Conservation (phyloP, 345 rosid genomes). For the Sisymbrium altissimum region DNA sequence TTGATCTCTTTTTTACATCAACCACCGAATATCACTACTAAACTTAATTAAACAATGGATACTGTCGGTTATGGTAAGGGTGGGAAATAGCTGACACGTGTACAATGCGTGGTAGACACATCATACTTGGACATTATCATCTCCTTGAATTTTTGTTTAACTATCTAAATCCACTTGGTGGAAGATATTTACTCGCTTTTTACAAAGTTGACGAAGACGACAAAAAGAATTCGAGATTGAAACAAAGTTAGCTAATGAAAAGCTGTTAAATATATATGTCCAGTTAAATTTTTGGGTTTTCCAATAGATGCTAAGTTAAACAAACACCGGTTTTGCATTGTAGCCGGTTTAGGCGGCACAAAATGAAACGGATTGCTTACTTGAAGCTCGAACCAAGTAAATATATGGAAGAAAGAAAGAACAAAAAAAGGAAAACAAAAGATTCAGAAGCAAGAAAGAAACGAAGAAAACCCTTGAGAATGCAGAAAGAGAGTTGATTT, state of each 20-base stretch:
- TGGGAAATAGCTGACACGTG: slow-evolving; percentile 8
- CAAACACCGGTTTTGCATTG: slow-evolving; percentile 2
- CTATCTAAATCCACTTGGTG: neutral
- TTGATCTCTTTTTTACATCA: neutral
- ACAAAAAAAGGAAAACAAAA: neutral
- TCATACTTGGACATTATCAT: neutral
- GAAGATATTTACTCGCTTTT: neutral
- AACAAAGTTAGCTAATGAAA: neutral
- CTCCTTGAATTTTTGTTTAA: neutral
- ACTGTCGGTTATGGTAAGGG: neutral
- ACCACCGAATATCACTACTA: neutral
- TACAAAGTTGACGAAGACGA: slow-evolving; percentile 8
- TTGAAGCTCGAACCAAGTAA: neutral
- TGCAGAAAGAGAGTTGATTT: neutral
- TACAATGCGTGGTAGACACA: slow-evolving; percentile 15
- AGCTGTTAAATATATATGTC: neutral
- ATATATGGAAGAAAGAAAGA: neutral
- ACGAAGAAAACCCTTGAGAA: neutral
- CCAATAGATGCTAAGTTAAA: neutral
- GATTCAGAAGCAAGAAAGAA: neutral
- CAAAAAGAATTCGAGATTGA: neutral
- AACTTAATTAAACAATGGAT: neutral
- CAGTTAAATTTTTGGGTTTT: neutral
- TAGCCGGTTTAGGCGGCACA: neutral
- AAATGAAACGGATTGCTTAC: neutral